Evolutionary conservation across 306 rosid species (phyloP), one percentile per base, ranked within the genome.

Genomic region (Cucumis melo): DNA sequence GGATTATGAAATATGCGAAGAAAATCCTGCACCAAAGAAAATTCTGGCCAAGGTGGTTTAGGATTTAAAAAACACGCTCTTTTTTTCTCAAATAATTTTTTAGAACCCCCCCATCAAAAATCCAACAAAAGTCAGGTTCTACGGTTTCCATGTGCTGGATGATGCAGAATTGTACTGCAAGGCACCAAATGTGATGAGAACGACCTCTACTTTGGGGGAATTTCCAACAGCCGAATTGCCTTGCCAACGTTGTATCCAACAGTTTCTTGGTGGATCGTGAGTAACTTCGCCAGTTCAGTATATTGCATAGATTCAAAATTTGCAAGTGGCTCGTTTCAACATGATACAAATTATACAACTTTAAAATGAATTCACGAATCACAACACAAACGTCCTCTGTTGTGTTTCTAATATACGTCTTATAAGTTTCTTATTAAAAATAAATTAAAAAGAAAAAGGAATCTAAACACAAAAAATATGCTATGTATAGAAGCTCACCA

Each of bases 21-120:
- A 84, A 85, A 90, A 89, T 87, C 99, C 98, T 95, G 99, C 99
- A 91, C 85, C 98, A 95, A 92, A 92, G 92, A 95, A 92, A 92
- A 95, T 91, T 93, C 88, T 91, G 98, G 92, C 91, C 85, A 88
- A 84, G 97, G 99, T 89, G 97, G 88, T 79, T 75, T 88, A 87
- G 81, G 90, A 88, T 83, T 84, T 85, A 88, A 79, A 88, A 87
- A 81, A 83, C 80, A 84, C 80, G 81, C 74, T 82, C 83, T 80
- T 84, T 17, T 78, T 81, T 80, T 81, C 88, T 81, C 83, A 84
- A n/a, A 82, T 76, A 83, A 71, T 82, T 85, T 17, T 88, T 93
- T 75, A 83, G 90, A 82, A 86, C 10, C 83, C 88, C 88, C 92
- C 98, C 91, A 81, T 61, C 82, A 77, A 79, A 55, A 87, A 84